Base-by-base conservation (phyloP, 495 filamentous ascomycete species). In the Trichoderma erinaceum region DNA sequence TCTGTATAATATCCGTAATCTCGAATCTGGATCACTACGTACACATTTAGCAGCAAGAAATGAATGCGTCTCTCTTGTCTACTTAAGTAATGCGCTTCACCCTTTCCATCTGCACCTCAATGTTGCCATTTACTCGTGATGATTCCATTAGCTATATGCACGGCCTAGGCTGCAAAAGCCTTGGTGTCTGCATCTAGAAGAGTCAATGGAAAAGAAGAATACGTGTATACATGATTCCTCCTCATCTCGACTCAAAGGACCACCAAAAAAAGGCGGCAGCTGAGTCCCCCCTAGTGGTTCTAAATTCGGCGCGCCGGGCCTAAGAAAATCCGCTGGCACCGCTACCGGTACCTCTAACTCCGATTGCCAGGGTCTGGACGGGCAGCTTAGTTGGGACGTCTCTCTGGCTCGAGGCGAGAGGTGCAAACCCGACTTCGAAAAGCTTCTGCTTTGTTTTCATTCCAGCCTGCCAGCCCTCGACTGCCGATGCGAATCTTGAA, bases 401-500 rank as follows among this genome's bases (percentile, higher is more conserved):
- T 29, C 27, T 25, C 56, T 32, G 56, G 25, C 56, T 61, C 1
- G 56, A 61, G 56, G 8, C 56, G 23, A 61, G 56, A 48, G 56
- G 35, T 29, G 23, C 56, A 32, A 61, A 61, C 25, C 56, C 56
- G 27, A 74, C 70, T 1, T 73, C 69, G 8, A 48, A 41, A 21
- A 75, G 13, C 15, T 64, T 67, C 11, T 68, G 8, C 15, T 52
- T 66, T 41, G 66, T 68, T 65, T 73, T 35, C 21, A 44, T 41
- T 61, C 63, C 67, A 25, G 35, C 56, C 66, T 66, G 52, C 67
- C 71, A 69, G 52, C 67, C 69, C 69, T 70, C 71, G 67, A 58
- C 65, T 64, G 63, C 41, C 35, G 64, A 63, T 69, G 67, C 67
- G 38, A 50, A 41, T 21, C 46, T 43, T 32, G 35, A 48, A 29